Conservation (phyloP, 805 yeast genomes). For the Grigorovia transvaalensis region DNA sequence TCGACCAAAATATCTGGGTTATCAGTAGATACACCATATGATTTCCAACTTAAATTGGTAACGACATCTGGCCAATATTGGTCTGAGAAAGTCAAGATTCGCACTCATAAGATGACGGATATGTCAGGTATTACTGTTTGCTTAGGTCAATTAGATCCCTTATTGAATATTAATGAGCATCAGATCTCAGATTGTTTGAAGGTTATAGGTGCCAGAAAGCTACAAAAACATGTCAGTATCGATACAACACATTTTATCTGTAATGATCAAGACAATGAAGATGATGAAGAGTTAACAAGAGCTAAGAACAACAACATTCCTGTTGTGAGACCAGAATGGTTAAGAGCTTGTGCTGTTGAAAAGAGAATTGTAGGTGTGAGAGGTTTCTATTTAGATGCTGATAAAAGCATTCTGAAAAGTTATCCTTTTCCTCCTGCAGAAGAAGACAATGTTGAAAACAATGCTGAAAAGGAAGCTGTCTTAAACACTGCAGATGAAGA, state of each 20-base stretch:
- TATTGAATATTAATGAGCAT: slow-evolving; percentile 34
- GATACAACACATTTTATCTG: slow-evolving; percentile 93
- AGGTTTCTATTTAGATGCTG: slow-evolving; percentile 62
- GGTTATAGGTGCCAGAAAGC: slow-evolving; percentile 74
- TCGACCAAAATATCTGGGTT: slow-evolving; percentile 86
- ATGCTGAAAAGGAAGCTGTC: neutral
- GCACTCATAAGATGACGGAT: slow-evolving; percentile 94
- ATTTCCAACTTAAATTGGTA: slow-evolving; percentile 67
- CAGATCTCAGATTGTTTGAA: slow-evolving; percentile 55
- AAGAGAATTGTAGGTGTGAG: slow-evolving; percentile 88
- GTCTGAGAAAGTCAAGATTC: slow-evolving; percentile 58
- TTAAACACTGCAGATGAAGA: neutral
- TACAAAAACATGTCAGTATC: slow-evolving; percentile 62
- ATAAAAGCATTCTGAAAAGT: slow-evolving; percentile 33
- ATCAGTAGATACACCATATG: slow-evolving; percentile 73
- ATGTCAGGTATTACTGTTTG: slow-evolving; percentile 87
- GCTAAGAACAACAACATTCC: slow-evolving; percentile 87
- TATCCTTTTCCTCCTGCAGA: slow-evolving; percentile 32
- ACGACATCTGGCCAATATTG: slow-evolving; percentile 83
- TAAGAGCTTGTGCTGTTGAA: slow-evolving; percentile 84
- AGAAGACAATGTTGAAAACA: neutral
- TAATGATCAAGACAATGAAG: slow-evolving; percentile 22
- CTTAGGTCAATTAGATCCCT: slow-evolving; percentile 64
- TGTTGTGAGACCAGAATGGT: slow-evolving; percentile 92
- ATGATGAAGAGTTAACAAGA: slow-evolving; percentile 48